Base-by-base conservation (phyloP, 2,329 filamentous ascomycete species). In the Thielaviopsis ethacetica region DNA sequence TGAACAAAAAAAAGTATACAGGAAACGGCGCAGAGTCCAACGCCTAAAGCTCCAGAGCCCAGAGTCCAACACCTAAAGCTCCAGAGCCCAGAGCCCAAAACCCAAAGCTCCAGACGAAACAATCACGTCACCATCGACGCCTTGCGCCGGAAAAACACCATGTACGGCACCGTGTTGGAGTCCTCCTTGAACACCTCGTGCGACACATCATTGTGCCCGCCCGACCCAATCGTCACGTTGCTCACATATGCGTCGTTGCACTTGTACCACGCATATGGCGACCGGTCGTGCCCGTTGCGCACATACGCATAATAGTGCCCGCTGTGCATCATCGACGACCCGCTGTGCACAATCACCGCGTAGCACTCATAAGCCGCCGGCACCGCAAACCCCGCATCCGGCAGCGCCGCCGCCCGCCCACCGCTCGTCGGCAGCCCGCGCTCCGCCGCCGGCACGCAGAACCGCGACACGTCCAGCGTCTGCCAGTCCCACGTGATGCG, bases 221-320 rank as follows among this genome's bases (percentile, higher is more conserved):
- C 67, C 17, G 68, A 68, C 19, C 71, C 73, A 54, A 76, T 72
- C 55, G 71, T 71, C n/a, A 76, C 69, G 56, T 69, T 68, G 12
- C 65, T 69, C 5, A 77, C 71, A 1, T 61, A 60, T 17, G 65
- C 64, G 63, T 82, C 79, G 61, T 80, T 74, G 65, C 75, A 78
- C 61, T 69, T 65, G 62, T 73, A 71, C 79, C 79, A 82, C 22
- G 52, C 34, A 57, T 56, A n/a, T 17, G 56, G 47, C 38, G 70
- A 70, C 5, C 69, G 70, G 60, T 75, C 69, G 44, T 70, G 67
- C 15, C 69, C 70, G 44, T 73, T 74, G 52, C 80, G 79, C 62
- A 86, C 80, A 60, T 86, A 82, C 3, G 83, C 79, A 57, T 85
- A 84, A 69, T 96, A 96, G 70, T 96, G 91, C 0, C 91, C 91